Evolutionary conservation across 352 stramenopile genomes (phyloP).

Genomic region (Pythium monospermum): DNA sequence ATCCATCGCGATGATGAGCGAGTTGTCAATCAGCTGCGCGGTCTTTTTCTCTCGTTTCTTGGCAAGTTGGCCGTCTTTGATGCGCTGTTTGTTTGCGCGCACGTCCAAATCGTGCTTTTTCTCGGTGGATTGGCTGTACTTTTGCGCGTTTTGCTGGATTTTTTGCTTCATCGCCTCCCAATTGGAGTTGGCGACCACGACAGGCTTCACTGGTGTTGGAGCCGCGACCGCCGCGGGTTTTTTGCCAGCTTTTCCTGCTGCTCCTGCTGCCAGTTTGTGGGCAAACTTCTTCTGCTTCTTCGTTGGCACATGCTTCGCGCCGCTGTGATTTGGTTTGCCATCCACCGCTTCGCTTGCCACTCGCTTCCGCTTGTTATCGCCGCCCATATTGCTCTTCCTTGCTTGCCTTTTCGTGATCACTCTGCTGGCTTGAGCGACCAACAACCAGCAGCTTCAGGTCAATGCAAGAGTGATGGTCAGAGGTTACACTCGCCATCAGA

Average conservation of each 20-base stretch:
- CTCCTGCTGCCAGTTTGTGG: not conserved
- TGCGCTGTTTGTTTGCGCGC: conserved; percentile 33
- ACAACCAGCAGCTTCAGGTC: conserved; percentile 12
- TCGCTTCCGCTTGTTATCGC: conserved; percentile 22
- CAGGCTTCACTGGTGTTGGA: conserved; percentile 13
- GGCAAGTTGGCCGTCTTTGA: conserved; percentile 41
- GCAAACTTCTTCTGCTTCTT: conserved; percentile 20
- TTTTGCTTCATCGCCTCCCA: conserved; percentile 74
- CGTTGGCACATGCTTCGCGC: not conserved
- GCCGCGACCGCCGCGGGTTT: conserved; percentile 20
- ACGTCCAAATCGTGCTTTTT: conserved; percentile 40
- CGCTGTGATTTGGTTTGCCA: not conserved
- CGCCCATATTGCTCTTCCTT: conserved; percentile 4
- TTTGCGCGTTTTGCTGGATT: conserved; percentile 42
- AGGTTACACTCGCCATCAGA: conserved; percentile 10
- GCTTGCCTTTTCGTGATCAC: conserved; percentile 12
- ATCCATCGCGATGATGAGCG: conserved; percentile 78
- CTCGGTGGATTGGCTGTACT: conserved; percentile 14
- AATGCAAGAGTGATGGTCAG: conserved; percentile 17
- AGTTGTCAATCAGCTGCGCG: conserved; percentile 77
- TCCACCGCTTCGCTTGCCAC: not conserved
- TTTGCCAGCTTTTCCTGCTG: conserved; percentile 6
- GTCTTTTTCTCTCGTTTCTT: conserved; percentile 46
- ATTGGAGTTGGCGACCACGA: conserved; percentile 49
- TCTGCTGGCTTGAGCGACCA: too few species aligned